These are phyloP conservation scores for Lepidium africanum DNA, from an alignment of 345 rosid genomes.

Conservation along the genomic window DNA sequence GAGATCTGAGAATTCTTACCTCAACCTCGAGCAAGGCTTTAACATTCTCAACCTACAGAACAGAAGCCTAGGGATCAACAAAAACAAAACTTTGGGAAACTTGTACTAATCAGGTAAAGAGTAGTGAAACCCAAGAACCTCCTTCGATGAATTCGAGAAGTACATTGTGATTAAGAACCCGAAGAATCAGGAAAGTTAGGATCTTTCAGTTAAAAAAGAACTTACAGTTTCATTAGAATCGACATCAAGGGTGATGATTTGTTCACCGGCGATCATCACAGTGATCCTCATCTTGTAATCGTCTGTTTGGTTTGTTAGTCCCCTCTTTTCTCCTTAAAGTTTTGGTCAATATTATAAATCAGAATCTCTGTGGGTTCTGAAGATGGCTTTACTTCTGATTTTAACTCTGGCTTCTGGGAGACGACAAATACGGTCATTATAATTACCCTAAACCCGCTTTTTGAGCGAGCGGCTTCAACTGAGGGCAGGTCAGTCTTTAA, in stretches of 20 bases:
- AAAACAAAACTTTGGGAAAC: neutral
- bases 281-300: conserved; percentile 61
- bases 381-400: conserved; percentile 7
- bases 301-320: conserved; percentile 2
- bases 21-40: conserved; percentile 97
- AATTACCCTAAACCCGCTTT: neutral
- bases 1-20: conserved; percentile 46
- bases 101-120: neutral
- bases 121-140: neutral
- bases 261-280: conserved; percentile 88
- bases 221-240: conserved; percentile 79
- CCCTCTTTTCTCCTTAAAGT: neutral
- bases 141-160: conserved; percentile 6
- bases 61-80: neutral
- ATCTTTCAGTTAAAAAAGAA: neutral
- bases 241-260: conserved; percentile 68
- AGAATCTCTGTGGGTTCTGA: conserved; percentile 5
- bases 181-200: conserved; percentile 25
- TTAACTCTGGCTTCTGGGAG: neutral
- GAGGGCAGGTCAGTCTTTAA: neutral
- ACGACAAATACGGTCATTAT: conserved; percentile 9
- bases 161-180: conserved; percentile 18
- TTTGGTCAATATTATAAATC: neutral
- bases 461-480: neutral
- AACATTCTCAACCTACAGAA: conserved; percentile 74